phyloP scores from a whole-genome alignment of 2,329 filamentous ascomycete genomes.

The Macroventuria anomochaeta region DNA sequence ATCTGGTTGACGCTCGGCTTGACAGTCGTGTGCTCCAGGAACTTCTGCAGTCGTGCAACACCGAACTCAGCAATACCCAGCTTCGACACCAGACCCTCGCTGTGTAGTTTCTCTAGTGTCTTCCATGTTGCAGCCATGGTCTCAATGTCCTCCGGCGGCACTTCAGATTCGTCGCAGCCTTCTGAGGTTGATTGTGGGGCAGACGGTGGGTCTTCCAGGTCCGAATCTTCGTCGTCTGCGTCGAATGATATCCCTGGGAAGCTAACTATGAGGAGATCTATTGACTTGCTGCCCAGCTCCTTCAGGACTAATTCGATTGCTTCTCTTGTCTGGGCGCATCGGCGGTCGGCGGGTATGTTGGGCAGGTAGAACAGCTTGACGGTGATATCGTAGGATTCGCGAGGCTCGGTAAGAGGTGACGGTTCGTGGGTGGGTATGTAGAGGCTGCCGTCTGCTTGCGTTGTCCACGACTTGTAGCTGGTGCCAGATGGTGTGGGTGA shows the following conservation, averaged over 20 bases:
- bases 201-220: constrained; percentile 60
- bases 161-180: constrained; percentile 36
- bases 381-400: constrained; percentile 88
- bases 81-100: constrained; percentile 72
- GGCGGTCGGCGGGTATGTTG: constrained; percentile 66
- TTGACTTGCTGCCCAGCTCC: constrained; percentile 74
- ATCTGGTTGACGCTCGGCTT: constrained; percentile 91
- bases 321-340: constrained; percentile 74
- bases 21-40: constrained; percentile 73
- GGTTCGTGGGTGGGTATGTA: constrained; percentile 78
- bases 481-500: constrained; percentile 54
- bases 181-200: constrained; percentile 45
- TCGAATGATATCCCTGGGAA: constrained; percentile 95
- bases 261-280: constrained; percentile 89
- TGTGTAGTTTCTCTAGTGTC: constrained; percentile 74
- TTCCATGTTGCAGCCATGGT: constrained; percentile 71
- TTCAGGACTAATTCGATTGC: constrained; percentile 81
- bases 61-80: constrained; percentile 93
- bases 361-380: constrained; percentile 94
- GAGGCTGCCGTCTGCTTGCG: constrained; percentile 57
- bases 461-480: constrained; percentile 70
- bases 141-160: constrained; percentile 61
- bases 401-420: constrained; percentile 78
- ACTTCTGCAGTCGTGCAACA: constrained; percentile 77
- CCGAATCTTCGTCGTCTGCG: constrained; percentile 82